Conservation (phyloP, 768 basidiomycete species). For the Leccinum aurantiacum region DNA sequence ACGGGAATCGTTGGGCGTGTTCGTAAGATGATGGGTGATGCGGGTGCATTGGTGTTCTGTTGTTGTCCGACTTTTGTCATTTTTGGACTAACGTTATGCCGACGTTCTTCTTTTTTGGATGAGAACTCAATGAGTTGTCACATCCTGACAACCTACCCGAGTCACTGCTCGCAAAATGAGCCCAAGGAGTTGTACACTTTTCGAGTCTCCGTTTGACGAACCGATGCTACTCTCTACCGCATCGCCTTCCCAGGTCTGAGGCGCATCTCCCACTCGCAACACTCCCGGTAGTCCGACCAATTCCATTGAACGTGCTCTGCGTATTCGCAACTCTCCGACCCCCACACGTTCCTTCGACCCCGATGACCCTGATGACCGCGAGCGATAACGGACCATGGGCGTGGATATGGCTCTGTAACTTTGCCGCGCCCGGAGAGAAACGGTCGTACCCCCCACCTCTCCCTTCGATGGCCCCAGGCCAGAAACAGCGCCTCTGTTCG, state of each 20-base stretch:
- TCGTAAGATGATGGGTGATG: constrained; percentile 29
- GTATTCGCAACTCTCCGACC: constrained; percentile 60
- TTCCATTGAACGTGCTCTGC: constrained; percentile 39
- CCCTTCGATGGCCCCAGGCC: constrained; percentile 33
- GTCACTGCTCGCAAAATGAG: not conserved
- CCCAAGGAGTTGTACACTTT: constrained; percentile 27
- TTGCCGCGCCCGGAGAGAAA: constrained; percentile 68
- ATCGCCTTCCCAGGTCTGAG: constrained; percentile 45
- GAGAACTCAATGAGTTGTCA: too few relatives aligned
- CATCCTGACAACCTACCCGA: too few relatives aligned
- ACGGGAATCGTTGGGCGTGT: constrained; percentile 47
- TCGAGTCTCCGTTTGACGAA: constrained; percentile 38
- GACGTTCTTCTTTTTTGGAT: too few relatives aligned
- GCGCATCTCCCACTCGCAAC: constrained; percentile 37
- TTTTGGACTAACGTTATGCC: too few relatives aligned
- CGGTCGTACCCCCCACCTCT: constrained; percentile 41
- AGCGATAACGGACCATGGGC: constrained; percentile 92
- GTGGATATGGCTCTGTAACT: constrained; percentile 89
- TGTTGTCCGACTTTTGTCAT: too few relatives aligned
- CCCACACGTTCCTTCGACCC: constrained; percentile 61
- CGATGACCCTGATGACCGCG: constrained; percentile 71
- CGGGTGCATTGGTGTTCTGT: too few relatives aligned
- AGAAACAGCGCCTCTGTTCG: constrained; percentile 37
- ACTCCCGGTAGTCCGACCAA: constrained; percentile 40
- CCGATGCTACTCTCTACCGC: constrained; percentile 28